Evolutionary conservation across 139 green algal species (phyloP).

Genomic region (Asterochloris sp.): DNA sequence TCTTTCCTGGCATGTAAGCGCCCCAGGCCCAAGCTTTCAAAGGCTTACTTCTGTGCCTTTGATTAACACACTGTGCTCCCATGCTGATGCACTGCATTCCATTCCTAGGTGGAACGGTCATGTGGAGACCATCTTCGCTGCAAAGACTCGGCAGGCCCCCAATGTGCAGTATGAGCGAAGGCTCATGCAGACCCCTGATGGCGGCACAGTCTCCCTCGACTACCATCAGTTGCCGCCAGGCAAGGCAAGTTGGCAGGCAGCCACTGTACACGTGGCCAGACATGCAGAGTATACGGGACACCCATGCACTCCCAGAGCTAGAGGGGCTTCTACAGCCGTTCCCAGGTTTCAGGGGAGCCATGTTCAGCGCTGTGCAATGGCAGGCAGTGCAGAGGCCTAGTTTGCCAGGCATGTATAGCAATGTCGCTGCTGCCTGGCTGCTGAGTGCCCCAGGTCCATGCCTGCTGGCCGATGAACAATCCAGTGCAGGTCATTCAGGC

Average conservation of each 20-base stretch:
- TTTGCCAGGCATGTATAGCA: no score
- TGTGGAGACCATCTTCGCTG: conserved; percentile 91
- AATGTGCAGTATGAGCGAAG: conserved; percentile 70
- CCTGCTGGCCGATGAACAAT: no score
- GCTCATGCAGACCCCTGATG: conserved; percentile 69
- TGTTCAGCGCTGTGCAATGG: no score
- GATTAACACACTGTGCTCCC: neutral
- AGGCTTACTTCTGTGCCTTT: neutral
- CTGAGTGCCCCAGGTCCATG: no score
- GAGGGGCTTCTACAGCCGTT: no score
- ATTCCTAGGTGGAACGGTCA: conserved; percentile 44
- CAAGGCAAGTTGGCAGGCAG: conserved; percentile 18
- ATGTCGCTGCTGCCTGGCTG: no score
- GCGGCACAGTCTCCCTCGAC: conserved; percentile 84
- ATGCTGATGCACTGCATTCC: neutral
- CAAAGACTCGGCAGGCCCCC: conserved; percentile 55
- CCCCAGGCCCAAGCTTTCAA: conserved; percentile 20
- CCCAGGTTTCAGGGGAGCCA: no score
- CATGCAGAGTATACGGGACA: no score
- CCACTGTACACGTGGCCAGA: neutral
- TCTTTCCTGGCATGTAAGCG: conserved; percentile 19
- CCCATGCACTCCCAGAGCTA: no score
- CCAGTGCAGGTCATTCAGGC: no score
- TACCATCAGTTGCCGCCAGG: conserved; percentile 47
- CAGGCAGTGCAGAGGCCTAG: no score